Evolutionary conservation across 2,329 filamentous ascomycete species (phyloP).

Genomic region (Pseudogymnoascus destructans): DNA sequence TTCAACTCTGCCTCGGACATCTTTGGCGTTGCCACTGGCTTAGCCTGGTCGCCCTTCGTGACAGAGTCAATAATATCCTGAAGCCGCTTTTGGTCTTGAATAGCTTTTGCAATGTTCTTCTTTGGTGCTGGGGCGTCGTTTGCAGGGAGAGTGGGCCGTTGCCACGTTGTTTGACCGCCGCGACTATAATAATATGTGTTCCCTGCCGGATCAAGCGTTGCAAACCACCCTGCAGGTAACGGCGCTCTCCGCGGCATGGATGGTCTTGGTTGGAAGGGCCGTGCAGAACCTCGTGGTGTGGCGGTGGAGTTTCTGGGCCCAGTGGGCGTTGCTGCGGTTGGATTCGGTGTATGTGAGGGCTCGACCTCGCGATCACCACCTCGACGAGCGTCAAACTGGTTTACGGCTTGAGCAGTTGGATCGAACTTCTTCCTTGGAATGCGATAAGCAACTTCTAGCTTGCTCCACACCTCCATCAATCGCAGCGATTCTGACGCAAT

Average conservation of each 20-base stretch:
- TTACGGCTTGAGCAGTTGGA: slow-evolving; percentile 44
- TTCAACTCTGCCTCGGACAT: slow-evolving; percentile 36
- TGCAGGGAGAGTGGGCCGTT: slow-evolving; percentile 57
- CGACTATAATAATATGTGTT: slow-evolving; percentile 77
- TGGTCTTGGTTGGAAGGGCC: slow-evolving; percentile 41
- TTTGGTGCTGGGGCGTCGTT: slow-evolving; percentile 38
- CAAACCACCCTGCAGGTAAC: slow-evolving; percentile 79
- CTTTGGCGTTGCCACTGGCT: slow-evolving; percentile 11
- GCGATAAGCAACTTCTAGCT: slow-evolving; percentile 78
- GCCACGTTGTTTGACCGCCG: slow-evolving; percentile 68
- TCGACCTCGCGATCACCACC: slow-evolving; percentile 46
- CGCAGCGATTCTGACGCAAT: slow-evolving; percentile 59
- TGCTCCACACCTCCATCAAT: slow-evolving; percentile 75
- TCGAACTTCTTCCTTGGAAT: slow-evolving; percentile 85
- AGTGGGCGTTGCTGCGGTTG: slow-evolving; percentile 28
- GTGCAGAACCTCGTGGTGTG: slow-evolving; percentile 21
- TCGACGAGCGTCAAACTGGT: slow-evolving; percentile 46
- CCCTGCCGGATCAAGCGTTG: slow-evolving; percentile 51
- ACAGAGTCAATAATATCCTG: slow-evolving; percentile 80
- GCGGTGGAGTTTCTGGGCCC: slow-evolving; percentile 30
- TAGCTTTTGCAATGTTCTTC: slow-evolving; percentile 36
- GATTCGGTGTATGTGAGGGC: slow-evolving; percentile 24
- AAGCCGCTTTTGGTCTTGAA: slow-evolving; percentile 42
- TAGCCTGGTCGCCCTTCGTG: slow-evolving; percentile 51
- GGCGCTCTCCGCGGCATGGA: slow-evolving; percentile 43